phyloP scores from a whole-genome alignment of 768 basidiomycete species.

The Pleurotus tuber-regium region DNA sequence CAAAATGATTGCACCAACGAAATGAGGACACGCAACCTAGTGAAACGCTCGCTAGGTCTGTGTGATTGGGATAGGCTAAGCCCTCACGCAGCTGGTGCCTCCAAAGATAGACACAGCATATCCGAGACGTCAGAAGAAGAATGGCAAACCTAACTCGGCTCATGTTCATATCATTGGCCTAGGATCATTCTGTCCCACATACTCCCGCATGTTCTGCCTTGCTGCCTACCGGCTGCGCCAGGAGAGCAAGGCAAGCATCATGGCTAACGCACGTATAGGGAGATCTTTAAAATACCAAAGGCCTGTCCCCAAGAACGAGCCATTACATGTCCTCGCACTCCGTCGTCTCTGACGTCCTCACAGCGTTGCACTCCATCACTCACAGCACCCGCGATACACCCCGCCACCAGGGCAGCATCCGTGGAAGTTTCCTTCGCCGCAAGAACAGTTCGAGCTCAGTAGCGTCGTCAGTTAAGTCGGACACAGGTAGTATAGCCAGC shows the following conservation, averaged over 20 bases:
- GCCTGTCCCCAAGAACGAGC: not conserved
- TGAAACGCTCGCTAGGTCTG: too few relatives aligned
- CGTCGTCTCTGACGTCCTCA: conserved; percentile 15
- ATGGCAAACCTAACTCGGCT: not conserved
- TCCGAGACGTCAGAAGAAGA: not conserved
- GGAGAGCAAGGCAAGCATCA: conserved; percentile 6
- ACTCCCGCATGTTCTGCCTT: conserved; percentile 4
- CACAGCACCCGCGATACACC: conserved; percentile 2
- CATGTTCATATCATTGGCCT: conserved; percentile 4
- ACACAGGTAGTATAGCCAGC: conserved; percentile 6
- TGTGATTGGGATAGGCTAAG: too few relatives aligned
- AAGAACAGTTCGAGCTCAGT: conserved; percentile 1
- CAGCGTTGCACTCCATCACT: conserved; percentile 10
- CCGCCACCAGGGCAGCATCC: conserved; percentile 1
- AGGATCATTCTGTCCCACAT: conserved; percentile 1
- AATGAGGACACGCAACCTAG: too few relatives aligned
- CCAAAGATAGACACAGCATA: too few relatives aligned
- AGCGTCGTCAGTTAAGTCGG: conserved; percentile 2
- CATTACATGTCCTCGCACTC: conserved; percentile 7
- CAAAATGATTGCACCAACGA: too few relatives aligned
- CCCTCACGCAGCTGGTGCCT: too few relatives aligned
- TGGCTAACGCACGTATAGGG: conserved; percentile 1
- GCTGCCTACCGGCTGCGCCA: not conserved
- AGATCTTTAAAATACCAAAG: not conserved
- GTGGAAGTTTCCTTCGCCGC: conserved; percentile 4